Evolutionary conservation across 2,329 filamentous ascomycete species (phyloP), one percentile per base, ranked within the genome.

Genomic region (Colletotrichum eleusines): DNA sequence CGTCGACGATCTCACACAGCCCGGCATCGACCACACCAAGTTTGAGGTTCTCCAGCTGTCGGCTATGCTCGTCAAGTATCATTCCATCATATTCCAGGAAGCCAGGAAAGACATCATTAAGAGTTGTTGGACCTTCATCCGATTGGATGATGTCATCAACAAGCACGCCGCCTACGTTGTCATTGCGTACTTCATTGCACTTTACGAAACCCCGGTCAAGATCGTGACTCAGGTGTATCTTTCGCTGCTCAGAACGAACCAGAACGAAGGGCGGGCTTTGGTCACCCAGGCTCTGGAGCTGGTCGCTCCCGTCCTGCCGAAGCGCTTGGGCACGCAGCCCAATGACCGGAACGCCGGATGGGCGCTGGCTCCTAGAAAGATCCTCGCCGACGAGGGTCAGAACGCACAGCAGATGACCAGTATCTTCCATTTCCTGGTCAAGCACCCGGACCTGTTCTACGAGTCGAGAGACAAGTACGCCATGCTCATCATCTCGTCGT

Each of bases 71-170:
- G 92, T 99, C 81, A 99, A 99, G 78, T 97, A 98, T 77, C 94
- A 99, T 77, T 91, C 95, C 76, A 89, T 89, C 40, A 92, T 94
- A 64, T 88, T 99, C 1, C 93, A 97, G 75, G 96, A 98, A 76
- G 91, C 94, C 2, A 91, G 97, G 46, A 99, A 99, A 81, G 96
- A 99, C 74, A 95, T 99, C 73, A 99, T 99, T 78, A 98, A 98
- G 81, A 99, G 98, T 81, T 95, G 94, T 3, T 99, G 96, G 96
- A 97, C 95, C 23, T 98, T 97, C 78, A 99, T 99, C 76, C 90
- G 94, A 31, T 88, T 99, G n/a, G 97, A 99, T 77, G 96, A 99
- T 80, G 93, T 97, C 68, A 97, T 99, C 84, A 99, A 98, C 85
- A 99, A 99, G 81, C 96, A 98, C 79, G 96, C 95, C 0, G 95